Evolutionary conservation across 176 grass and related monocot genomes (phyloP).

Genomic region (Sorghum bicolor): DNA sequence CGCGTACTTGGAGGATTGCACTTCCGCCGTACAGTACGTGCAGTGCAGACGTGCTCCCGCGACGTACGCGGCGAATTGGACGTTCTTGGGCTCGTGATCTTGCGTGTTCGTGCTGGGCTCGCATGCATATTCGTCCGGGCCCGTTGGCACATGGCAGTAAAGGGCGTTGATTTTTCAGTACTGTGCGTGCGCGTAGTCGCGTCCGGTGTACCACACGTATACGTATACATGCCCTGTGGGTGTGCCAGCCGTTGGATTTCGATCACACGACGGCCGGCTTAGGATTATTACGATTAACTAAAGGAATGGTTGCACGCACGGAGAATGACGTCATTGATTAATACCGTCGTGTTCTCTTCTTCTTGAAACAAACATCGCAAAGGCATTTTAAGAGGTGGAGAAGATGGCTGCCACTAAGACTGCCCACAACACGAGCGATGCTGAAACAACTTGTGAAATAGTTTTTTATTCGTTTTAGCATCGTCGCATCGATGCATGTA

Average conservation of each 20-base stretch:
- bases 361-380: neutral
- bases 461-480: too few species aligned
- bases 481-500: too few species aligned
- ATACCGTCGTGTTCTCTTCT: neutral
- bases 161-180: neutral
- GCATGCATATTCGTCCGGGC: too few species aligned
- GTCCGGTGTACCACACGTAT: too few species aligned
- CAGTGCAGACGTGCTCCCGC: neutral
- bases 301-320: neutral
- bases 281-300: neutral
- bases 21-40: neutral
- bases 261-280: neutral
- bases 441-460: too few species aligned
- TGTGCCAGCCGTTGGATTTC: neutral
- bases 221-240: neutral
- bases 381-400: neutral
- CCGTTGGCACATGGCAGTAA: neutral
- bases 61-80: neutral
- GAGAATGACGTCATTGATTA: neutral
- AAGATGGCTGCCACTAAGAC: neutral
- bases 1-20: neutral
- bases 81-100: neutral
- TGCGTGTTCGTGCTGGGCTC: neutral
- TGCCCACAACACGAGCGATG: too few species aligned
- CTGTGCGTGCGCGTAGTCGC: neutral